Evolutionary conservation across 805 yeast genomes (phyloP), one percentile per base, ranked within the genome.

Genomic region (Nakazawaea ishiwadae): DNA sequence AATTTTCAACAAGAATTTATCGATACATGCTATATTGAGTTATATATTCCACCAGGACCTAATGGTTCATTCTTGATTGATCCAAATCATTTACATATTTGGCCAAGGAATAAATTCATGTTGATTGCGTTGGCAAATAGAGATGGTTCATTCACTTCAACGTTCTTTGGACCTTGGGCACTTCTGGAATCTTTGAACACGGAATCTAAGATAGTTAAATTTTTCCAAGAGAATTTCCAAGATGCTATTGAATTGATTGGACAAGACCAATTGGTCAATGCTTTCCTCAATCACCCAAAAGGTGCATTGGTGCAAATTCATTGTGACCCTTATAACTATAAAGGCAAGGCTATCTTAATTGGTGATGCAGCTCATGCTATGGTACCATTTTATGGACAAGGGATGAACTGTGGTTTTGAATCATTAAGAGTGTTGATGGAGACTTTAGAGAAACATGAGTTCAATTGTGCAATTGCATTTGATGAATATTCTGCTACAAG

Each of bases 361-460:
- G 97, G 97, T 5, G 97, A 90, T 59, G 96, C 97, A 1, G 95
- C 97, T 0, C 97, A 90, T 62, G 79, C 93, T 21, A 90, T 89
- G 96, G 97, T 90, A 5, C 97, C 97, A n/a, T 90, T 90, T 59
- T 90, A 89, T 56, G 97, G 97, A 8, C 97, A 90, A 59, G 97
- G 97, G 4, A 84, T 90, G 91, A 90, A 90, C 59, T 86, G 96
- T 56, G 97, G 97, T 1, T 84, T 90, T 58, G 97, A 90, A 60
- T 97, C 91, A 52, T 90, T 90, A 17, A 66, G 79, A 44, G 77
- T 81, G 1, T 63, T 90, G 39, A 64, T 84, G 63, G 69, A 74
- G 33, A 55, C 81, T 19, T 34, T 73, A 35, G 72, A 71, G 24
- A 49, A 58, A 41, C 29, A 53, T 36, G 44, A 60, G 3, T 64